phyloP scores from a whole-genome alignment of 169 alveolate genomes.

The Cryptosporidium xiaoi region DNA sequence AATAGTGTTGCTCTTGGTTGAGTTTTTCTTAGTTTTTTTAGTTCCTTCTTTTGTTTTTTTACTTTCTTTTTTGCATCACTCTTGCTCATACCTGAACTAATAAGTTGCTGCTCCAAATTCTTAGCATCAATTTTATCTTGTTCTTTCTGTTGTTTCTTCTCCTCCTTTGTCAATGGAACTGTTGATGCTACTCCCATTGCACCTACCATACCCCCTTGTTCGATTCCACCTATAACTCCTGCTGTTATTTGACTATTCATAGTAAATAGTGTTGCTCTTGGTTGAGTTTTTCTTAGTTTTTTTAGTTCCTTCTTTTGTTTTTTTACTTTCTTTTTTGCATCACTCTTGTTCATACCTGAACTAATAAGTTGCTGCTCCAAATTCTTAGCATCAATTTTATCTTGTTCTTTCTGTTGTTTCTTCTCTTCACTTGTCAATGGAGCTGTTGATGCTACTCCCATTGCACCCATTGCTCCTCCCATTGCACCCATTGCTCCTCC shows the following conservation, averaged over 20 bases:
- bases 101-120: not conserved
- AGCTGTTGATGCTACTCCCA: not conserved
- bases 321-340: conserved; percentile 7
- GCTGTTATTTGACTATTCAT: not conserved
- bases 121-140: conserved; percentile 37
- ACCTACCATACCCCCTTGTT: no score
- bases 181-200: not conserved
- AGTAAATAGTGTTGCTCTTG: conserved; percentile 12
- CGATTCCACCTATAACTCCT: not conserved
- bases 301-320: conserved; percentile 20
- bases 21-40: conserved; percentile 5
- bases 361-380: not conserved
- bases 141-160: conserved; percentile 44
- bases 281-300: not conserved
- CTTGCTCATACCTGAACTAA: not conserved
- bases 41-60: conserved; percentile 14
- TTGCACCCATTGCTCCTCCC: not conserved
- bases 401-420: conserved; percentile 49
- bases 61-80: conserved; percentile 8
- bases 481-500: not conserved
- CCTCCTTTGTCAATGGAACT: conserved; percentile 14
- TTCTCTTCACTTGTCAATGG: conserved; percentile 34
- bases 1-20: conserved; percentile 17
- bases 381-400: conserved; percentile 9
- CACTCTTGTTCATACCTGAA: conserved; percentile 2